Percentiles rank a stretch among this genome's conserved stretches.
These are phyloP conservation scores for Diaporthe vaccinii DNA, from an alignment of 2,329 filamentous ascomycete genomes.

Conservation along the genomic window DNA sequence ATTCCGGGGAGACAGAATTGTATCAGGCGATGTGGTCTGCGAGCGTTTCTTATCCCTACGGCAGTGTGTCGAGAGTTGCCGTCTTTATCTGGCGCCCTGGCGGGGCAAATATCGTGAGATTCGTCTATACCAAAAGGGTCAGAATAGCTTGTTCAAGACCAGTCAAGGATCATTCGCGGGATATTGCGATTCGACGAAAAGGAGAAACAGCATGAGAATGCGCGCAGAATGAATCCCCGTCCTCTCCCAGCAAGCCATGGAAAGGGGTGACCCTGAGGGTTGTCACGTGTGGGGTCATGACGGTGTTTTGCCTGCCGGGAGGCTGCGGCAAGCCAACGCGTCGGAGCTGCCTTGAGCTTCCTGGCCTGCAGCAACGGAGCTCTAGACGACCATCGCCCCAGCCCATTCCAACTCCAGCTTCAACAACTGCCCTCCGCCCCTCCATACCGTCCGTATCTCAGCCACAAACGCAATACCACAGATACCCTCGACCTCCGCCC, in stretches of 20 bases:
- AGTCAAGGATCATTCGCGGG: too few relatives aligned
- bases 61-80: neutral
- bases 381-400: conserved; percentile 46
- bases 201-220: neutral
- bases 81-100: neutral
- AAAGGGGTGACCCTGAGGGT: conserved; percentile 4
- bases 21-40: neutral
- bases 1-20: neutral
- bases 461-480: neutral
- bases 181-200: neutral
- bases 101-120: neutral
- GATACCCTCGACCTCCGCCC: neutral
- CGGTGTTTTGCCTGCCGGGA: conserved; percentile 38
- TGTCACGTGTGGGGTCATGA: conserved; percentile 32
- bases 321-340: conserved; percentile 51
- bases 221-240: neutral
- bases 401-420: conserved; percentile 32
- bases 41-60: neutral
- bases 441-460: conserved; percentile 24
- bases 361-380: conserved; percentile 13
- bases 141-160: too few relatives aligned
- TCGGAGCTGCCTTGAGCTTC: conserved; percentile 62
- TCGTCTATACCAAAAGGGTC: too few relatives aligned
- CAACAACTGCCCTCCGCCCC: conserved; percentile 25
- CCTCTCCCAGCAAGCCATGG: neutral